A percentile compares a stretch with the other conserved stretches of the same genome.
phyloP scores from a whole-genome alignment of 2,329 filamentous ascomycete species.

The Ilyonectria destructans region DNA sequence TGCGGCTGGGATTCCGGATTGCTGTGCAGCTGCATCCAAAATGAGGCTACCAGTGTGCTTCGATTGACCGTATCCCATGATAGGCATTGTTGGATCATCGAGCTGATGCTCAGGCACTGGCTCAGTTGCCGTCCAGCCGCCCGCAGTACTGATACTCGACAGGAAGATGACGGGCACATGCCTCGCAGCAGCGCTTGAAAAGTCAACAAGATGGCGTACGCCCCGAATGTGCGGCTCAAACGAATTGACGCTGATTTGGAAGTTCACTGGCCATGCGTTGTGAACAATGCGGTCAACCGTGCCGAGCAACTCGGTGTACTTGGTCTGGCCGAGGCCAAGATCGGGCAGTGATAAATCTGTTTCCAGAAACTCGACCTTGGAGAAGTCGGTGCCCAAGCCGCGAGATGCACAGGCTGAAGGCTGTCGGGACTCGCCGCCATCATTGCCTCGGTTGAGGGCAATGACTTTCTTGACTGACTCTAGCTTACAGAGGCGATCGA shows the following conservation, averaged over 20 bases:
- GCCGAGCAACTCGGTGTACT: constrained; percentile 33
- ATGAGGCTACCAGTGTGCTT: constrained; percentile 62
- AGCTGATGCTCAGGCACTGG: constrained; percentile 59
- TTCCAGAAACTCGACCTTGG: constrained; percentile 64
- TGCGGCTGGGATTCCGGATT: constrained; percentile 57
- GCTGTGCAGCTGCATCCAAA: constrained; percentile 53
- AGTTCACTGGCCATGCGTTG: constrained; percentile 68
- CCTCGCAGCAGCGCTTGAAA: constrained; percentile 52
- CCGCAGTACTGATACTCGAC: constrained; percentile 59
- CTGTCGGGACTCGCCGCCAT: constrained; percentile 60
- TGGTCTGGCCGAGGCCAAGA: constrained; percentile 63
- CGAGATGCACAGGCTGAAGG: constrained; percentile 54
- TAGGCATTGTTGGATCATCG: constrained; percentile 50
- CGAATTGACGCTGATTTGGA: constrained; percentile 63
- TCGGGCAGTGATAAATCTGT: constrained; percentile 63
- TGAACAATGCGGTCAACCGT: constrained; percentile 61
- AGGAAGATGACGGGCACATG: constrained; percentile 61
- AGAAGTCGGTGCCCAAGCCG: constrained; percentile 55
- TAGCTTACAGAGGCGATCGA: constrained; percentile 54
- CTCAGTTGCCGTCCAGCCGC: constrained; percentile 52
- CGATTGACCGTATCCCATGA: constrained; percentile 61
- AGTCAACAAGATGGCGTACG: constrained; percentile 66
- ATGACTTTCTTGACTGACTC: constrained; percentile 45
- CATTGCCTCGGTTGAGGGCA: constrained; percentile 49
- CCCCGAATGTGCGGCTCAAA: constrained; percentile 68